A percentile compares a stretch with the other conserved stretches of the same genome.
These are phyloP conservation scores for Curvularia eragrostidis DNA, from an alignment of 2,329 filamentous ascomycete species.

Conservation along the genomic window DNA sequence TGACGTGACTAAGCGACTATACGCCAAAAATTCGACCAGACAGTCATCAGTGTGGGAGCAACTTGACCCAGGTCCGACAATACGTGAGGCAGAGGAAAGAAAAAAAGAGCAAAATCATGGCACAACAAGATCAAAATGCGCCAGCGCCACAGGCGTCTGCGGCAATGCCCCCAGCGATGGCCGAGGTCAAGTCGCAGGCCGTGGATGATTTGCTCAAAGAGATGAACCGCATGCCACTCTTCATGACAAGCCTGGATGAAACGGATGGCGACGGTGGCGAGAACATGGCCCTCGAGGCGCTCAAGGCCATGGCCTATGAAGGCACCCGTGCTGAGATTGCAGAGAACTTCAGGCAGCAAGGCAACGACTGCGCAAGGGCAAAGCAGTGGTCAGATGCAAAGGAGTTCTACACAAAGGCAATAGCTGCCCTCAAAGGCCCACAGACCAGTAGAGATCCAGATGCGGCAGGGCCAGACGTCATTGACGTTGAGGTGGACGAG, in stretches of 20 bases:
- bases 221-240: constrained; percentile 78
- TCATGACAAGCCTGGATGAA: constrained; percentile 88
- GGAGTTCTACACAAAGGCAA: constrained; percentile 90
- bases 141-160: constrained; percentile 43
- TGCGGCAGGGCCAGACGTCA: constrained; percentile 48
- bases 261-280: constrained; percentile 69
- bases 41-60: constrained; percentile 9
- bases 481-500: constrained; percentile 60
- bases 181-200: constrained; percentile 62
- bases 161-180: constrained; percentile 65
- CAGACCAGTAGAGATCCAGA: constrained; percentile 52
- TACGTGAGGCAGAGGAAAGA: neutral
- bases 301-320: constrained; percentile 91
- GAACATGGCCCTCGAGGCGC: constrained; percentile 82
- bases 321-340: constrained; percentile 85
- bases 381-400: constrained; percentile 81
- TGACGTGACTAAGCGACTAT: constrained; percentile 32
- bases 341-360: constrained; percentile 84
- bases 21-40: constrained; percentile 23
- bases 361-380: constrained; percentile 83
- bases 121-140: constrained; percentile 20
- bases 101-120: constrained; percentile 22
- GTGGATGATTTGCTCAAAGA: constrained; percentile 67
- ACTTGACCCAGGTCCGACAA: constrained; percentile 1
- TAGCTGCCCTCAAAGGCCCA: constrained; percentile 72